Base-by-base conservation (phyloP, 73 alveolate species). In the Paramecium pentaurelia region DNA sequence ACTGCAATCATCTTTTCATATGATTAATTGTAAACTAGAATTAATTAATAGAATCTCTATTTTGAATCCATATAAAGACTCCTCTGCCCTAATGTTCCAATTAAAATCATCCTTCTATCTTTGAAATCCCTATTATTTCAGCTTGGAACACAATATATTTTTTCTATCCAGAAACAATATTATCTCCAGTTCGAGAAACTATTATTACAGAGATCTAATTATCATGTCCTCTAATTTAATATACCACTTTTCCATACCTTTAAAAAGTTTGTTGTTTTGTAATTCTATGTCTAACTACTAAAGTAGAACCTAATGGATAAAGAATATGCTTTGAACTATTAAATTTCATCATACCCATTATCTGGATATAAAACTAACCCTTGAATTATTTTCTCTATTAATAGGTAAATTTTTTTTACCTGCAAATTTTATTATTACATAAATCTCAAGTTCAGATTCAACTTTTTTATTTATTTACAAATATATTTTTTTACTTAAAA, bases 351-450 rank as follows among this genome's bases (percentile, higher is more conserved):
- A 45, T 45, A 77, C 91, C 96, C 99, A 93, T 97, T 97, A 91
- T 98, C 99, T 5, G 99, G 99, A 92, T 98, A 99, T 44, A 98
- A 95, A 11, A 97, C 93, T 40, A 98, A 96, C 16, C 99, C 99
- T 85, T 96, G 94, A 58, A 84, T 95, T 83, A 98, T 99, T 84
- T 95, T 95, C 68, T 99, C 99, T 95, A 84, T 28, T 12, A 16
- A 12, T 38, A 54, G 18, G 20, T 54, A 2, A 18, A 40, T 10
- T 40, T 4, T 7, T 30, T 30, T 10, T 89, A 89, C 94, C 98
- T 92, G 95, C 86, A 86, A 95, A 95, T 60, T 96, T 95, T 49
- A 95, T 95, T 58, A 95, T 96, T 59, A 96, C 97, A 92, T 93
- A 80, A 44, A 93, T 93, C 58, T 93, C 95, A 25, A 93, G 93